Evolutionary conservation across 1,284 basidiomycete species (phyloP).

Genomic region (Thecaphora thlaspeos): DNA sequence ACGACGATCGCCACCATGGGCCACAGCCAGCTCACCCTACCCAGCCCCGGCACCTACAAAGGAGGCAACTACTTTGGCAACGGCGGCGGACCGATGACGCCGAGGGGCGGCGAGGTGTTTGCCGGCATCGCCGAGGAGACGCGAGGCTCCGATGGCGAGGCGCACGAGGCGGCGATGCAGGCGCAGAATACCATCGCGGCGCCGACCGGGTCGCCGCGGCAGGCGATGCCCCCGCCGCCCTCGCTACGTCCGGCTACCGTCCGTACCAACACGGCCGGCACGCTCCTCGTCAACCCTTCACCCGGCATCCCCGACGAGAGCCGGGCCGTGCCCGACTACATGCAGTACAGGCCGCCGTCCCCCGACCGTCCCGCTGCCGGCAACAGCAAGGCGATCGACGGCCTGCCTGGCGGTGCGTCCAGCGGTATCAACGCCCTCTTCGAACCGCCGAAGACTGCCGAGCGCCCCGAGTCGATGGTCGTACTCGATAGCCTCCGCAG

Average conservation of each 20-base stretch:
- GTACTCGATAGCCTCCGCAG: conserved; percentile 33
- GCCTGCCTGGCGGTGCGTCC: conserved; percentile 29
- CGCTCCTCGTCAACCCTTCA: conserved; percentile 38
- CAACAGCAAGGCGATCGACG: conserved; percentile 45
- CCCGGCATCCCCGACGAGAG: conserved; percentile 17
- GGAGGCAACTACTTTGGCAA: not conserved
- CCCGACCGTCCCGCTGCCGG: conserved; percentile 13
- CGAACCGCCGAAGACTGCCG: conserved; percentile 17
- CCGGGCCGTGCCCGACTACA: conserved; percentile 29
- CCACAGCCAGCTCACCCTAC: conserved; percentile 28
- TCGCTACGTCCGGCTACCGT: conserved; percentile 21
- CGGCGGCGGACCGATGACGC: not conserved
- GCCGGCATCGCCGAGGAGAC: conserved; percentile 38
- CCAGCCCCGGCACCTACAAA: not conserved
- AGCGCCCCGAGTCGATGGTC: conserved; percentile 45
- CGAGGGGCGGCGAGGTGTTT: conserved; percentile 9
- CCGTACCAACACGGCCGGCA: conserved; percentile 46
- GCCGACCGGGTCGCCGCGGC: conserved; percentile 5
- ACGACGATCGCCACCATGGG: conserved; percentile 41
- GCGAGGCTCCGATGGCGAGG: conserved; percentile 6
- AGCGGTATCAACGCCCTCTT: conserved; percentile 40
- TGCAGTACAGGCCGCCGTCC: conserved; percentile 32
- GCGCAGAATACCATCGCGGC: conserved; percentile 13
- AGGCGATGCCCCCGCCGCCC: conserved; percentile 3
- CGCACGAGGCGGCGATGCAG: conserved; percentile 23